These are phyloP conservation scores for Macrophomina tecta DNA, from an alignment of 2,329 filamentous ascomycete genomes.

Conservation along the genomic window DNA sequence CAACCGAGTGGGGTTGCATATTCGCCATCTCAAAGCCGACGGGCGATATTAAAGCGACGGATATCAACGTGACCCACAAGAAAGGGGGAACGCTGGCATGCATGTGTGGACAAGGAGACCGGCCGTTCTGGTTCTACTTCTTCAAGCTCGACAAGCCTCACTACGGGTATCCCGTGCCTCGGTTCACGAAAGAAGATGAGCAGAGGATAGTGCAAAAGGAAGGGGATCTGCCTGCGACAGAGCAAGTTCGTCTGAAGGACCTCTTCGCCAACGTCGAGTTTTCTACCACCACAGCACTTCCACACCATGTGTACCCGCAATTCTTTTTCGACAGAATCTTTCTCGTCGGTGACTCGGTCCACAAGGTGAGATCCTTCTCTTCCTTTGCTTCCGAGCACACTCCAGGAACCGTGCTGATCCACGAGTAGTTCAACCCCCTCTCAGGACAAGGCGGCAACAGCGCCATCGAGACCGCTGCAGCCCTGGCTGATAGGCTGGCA, in stretches of 20 bases:
- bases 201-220: constrained; percentile 36
- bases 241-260: constrained; percentile 41
- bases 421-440: constrained; percentile 30
- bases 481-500: constrained; percentile 25
- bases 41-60: neutral
- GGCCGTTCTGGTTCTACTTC: constrained; percentile 36
- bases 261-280: constrained; percentile 38
- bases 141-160: constrained; percentile 35
- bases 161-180: constrained; percentile 35
- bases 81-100: constrained; percentile 30
- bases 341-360: constrained; percentile 50
- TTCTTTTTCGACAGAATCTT: constrained; percentile 50
- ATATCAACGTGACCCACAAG: constrained; percentile 25
- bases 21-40: constrained; percentile 12
- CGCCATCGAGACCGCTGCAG: constrained; percentile 33
- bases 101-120: constrained; percentile 31
- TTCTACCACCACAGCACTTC: constrained; percentile 37
- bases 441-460: constrained; percentile 34
- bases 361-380: constrained; percentile 42
- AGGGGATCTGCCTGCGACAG: constrained; percentile 37
- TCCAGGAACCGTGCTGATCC: neutral
- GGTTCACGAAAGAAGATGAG: constrained; percentile 42
- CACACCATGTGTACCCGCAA: constrained; percentile 46
- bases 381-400: neutral
- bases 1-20: constrained; percentile 1